Base-by-base conservation (phyloP, 2,329 filamentous ascomycete genomes). In the Metarhizium anisopliae region DNA sequence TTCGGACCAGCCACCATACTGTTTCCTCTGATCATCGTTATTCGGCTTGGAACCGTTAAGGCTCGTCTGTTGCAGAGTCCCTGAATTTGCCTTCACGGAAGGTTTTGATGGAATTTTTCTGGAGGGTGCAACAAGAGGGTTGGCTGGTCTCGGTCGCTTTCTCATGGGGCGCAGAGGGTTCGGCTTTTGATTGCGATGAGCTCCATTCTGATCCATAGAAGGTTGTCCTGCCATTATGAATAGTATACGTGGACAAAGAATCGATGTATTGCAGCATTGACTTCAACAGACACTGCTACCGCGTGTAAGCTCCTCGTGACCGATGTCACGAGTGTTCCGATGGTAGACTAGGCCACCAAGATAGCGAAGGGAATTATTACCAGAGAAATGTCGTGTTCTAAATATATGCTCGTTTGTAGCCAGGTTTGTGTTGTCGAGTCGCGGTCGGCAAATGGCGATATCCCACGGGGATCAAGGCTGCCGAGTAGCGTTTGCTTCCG, bases 81-180 rank as follows among this genome's bases (percentile, higher is more conserved):
- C 64, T 20, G 62, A n/a, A 20, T 60, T 56, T 35, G 53, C 50
- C 30, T 61, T 60, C 36, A 49, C 58, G 52, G 47, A 60, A 49
- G 64, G 61, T 51, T 59, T 69, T 56, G 59, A 60, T 11, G 59
- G 55, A n/a, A 61, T 64, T 53, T 62, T 70, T 60, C 77, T 81
- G 65, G 85, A 83, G 49, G 82, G 78, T 53, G 84, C 76, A 53
- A 86, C 82, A 20, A 89, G 73, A 35, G 87, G 86, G 63, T 89
- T 84, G 55, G 76, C 72, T 56, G 77, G 71, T 55, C 59, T 54
- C 16, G 73, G 70, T 52, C 65, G 69, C 55, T 66, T 72, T 38
- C 75, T 70, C 61, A 75, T 70, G 35, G 72, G 71, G 40, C 72
- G 69, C 47, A 73, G 58, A 18, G 71, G 71, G 57, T 72, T 72